Conservation (phyloP, 2,329 filamentous ascomycete genomes). For the Dactylellina drechsleri region DNA sequence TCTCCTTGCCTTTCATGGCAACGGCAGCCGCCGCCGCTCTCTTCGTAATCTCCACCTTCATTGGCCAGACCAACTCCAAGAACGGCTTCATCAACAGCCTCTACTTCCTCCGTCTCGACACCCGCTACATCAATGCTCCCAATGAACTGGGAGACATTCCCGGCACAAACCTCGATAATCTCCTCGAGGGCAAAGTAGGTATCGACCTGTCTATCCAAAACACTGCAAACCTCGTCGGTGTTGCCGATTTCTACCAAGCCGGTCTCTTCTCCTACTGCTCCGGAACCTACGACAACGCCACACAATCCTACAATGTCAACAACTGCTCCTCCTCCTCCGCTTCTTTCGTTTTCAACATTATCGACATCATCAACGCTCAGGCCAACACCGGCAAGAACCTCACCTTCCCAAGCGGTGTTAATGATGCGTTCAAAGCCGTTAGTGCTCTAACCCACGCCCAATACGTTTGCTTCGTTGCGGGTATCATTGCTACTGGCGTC, state of each 20-base stretch:
- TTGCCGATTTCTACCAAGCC: constrained; percentile 82
- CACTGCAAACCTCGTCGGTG: constrained; percentile 69
- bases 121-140: constrained; percentile 60
- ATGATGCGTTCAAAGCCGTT: constrained; percentile 77
- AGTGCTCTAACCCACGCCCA: constrained; percentile 76
- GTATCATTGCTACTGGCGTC: constrained; percentile 80
- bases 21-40: constrained; percentile 36
- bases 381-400: constrained; percentile 67
- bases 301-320: constrained; percentile 66
- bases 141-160: constrained; percentile 48
- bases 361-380: constrained; percentile 74
- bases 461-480: constrained; percentile 76
- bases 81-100: constrained; percentile 42
- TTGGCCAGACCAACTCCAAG: constrained; percentile 50
- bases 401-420: constrained; percentile 74
- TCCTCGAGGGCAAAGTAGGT: constrained; percentile 54
- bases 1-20: constrained; percentile 41
- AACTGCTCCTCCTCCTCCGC: constrained; percentile 77
- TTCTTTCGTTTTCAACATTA: constrained; percentile 78
- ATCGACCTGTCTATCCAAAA: constrained; percentile 63
- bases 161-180: constrained; percentile 58
- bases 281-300: constrained; percentile 63
- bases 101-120: constrained; percentile 59
- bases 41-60: constrained; percentile 51
- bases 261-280: constrained; percentile 89